A percentile compares a stretch with the other conserved stretches of the same genome.
Evolutionary conservation across 352 stramenopile genomes (phyloP).

Genomic region (Pythium brassicae): DNA sequence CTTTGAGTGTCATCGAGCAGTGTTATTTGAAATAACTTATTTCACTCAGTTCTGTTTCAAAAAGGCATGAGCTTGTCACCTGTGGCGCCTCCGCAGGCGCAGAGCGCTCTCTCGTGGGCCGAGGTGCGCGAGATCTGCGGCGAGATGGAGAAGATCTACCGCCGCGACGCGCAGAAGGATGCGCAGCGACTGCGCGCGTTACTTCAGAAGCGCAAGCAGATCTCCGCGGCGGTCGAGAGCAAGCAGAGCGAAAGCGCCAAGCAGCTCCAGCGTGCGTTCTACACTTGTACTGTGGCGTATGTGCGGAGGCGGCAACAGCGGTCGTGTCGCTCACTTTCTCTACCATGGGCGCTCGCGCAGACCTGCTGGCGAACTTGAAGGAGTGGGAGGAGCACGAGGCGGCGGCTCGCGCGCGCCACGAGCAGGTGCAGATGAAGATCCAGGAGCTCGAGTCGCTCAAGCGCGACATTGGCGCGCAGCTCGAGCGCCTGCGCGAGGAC

Average conservation of each 20-base stretch:
- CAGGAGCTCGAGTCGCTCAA: conserved; percentile 66
- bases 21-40: too few species aligned
- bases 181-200: conserved; percentile 46
- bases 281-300: neutral
- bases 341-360: conserved; percentile 16
- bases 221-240: conserved; percentile 33
- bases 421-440: conserved; percentile 46
- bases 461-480: conserved; percentile 55
- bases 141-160: conserved; percentile 61
- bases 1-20: too few species aligned
- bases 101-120: conserved; percentile 40
- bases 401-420: conserved; percentile 35
- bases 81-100: too few species aligned
- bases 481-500: conserved; percentile 63
- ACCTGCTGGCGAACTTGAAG: conserved; percentile 50
- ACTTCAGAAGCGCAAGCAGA: conserved; percentile 58
- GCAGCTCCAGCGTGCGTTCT: conserved; percentile 49
- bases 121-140: conserved; percentile 68
- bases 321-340: neutral
- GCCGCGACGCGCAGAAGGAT: conserved; percentile 55
- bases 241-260: conserved; percentile 44
- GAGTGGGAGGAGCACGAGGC: conserved; percentile 64
- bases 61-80: too few species aligned
- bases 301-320: too few species aligned
- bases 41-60: too few species aligned